Base-by-base conservation (phyloP, 139 green algal genomes). In the Coelastrella sp. region DNA sequence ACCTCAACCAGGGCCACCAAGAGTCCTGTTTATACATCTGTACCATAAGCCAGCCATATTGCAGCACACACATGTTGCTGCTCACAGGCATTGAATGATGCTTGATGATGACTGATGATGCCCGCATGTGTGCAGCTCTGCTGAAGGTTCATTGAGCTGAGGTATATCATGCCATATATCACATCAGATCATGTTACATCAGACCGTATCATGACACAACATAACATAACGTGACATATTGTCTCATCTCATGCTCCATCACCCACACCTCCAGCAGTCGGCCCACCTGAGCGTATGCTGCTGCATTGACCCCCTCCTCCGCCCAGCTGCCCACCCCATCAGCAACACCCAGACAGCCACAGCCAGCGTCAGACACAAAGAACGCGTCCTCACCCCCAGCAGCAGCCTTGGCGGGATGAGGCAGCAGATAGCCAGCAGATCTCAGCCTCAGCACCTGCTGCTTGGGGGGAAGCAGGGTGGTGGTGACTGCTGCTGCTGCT, bases 271-370 rank as follows among this genome's bases (percentile, higher is more conserved):
- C 12, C 63, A 22, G 63, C 63, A 22, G 63, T 17, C 5, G 63
- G 1, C 15, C 12, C 63, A 58, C 82, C 15, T 93, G 87, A 8
- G 95, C 91, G 90, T 98, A 99, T 9, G 93, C 86, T 19, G 94
- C 93, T 7, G 97, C 91, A 90, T 98, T 94, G 0, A 99, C 90
- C 8, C 95, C 95, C 12, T 97, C 93, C 27, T 93, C 83, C 15
- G 93, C 92, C 97, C 97, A 99, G 63, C 95, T 94, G 60, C 97
- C 95, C 66, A 99, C 97, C 15, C 97, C 97, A 91, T 99, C 97
- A 12, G 97, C 96, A 19, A 99, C 94, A n/a, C 96, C 97, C n/a
- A 98, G 75, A 0, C 93, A 94, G 1, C 89, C 90, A 20, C 80
- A 88, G 35, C 24, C 87, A 58, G 74, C 82, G 11, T 14, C 70